Conservation (phyloP, 2,329 filamentous ascomycete genomes). For the Nemania sp. region DNA sequence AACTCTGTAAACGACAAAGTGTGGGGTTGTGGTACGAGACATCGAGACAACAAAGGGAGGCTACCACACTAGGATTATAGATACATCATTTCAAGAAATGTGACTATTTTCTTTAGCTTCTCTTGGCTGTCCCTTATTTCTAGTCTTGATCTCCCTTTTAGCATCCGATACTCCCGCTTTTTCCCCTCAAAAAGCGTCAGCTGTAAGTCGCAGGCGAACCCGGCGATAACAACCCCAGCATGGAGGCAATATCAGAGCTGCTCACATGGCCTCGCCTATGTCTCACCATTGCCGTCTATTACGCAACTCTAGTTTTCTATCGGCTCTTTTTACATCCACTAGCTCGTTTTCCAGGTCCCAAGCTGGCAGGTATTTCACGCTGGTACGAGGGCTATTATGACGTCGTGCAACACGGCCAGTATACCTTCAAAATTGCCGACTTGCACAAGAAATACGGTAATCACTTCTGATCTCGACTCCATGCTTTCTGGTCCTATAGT, state of each 20-base stretch:
- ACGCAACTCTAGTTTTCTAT: neutral
- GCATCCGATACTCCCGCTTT: neutral
- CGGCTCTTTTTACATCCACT: conserved; percentile 5
- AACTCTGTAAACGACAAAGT: no score
- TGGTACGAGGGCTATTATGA: neutral
- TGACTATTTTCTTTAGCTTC: neutral
- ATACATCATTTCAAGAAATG: no score
- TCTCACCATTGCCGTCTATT: neutral
- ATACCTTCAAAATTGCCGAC: neutral
- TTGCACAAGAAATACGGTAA: neutral
- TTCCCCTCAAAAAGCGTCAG: no score
- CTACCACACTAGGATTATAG: no score
- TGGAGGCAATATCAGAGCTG: no score
- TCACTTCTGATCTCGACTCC: no score
- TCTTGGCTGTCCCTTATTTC: neutral
- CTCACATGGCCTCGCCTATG: no score
- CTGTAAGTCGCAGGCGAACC: no score
- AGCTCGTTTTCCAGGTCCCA: neutral
- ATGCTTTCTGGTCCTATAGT: no score
- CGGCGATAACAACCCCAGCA: no score
- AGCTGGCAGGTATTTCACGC: neutral
- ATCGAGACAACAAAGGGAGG: no score
- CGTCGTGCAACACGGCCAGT: neutral
- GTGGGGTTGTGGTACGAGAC: no score
- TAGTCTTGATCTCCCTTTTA: neutral